Base-by-base conservation (phyloP, 2,329 filamentous ascomycete species). In the Fulvia fulva region DNA sequence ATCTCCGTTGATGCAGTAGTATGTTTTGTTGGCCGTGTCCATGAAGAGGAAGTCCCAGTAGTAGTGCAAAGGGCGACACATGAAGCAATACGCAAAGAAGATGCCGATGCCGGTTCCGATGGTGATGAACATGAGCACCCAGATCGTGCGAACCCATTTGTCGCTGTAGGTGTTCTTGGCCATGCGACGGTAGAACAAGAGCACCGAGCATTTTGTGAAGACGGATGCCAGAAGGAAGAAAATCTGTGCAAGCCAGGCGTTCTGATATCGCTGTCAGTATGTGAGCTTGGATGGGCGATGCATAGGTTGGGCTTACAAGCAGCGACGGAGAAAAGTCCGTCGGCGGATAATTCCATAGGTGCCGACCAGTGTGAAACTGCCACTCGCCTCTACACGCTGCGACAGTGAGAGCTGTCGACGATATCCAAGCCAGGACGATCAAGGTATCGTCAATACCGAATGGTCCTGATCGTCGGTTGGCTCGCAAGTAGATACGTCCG, bases 391-490 rank as follows among this genome's bases (percentile, higher is more conserved):
- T 32, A 19, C 64, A 55, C 11, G 55, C 53, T 11, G 61, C 43
- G 16, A 53, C 58, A 5, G 62, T 65, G 34, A 67, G 62, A 5
- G 56, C 59, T 23, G 63, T 57, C 2, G 63, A 59, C 4, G 46
- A 61, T 16, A 68, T 28, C 25, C 54, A 69, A 1, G 60, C 65
- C 8, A 54, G 46, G 4, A 51, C 56, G 5, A 69, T 55, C 19
- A 55, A 65, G 8, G 54, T 61, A 43, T 70, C 68, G 43, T 69
- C 68, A 5, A 66, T 43, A 28, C 68, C 68, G 23, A 68, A 66
- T 2, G 54, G 46, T 14, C 67, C 68, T 12, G 67, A 62, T 57
- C 65, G 55, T 11, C 63, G 63, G 22, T 52, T 60, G 8, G 58
- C 60, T 8, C 67, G 56, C 22, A 69, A 51, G 43, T 57, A 67